Percentiles rank a stretch among this genome's conserved stretches.
phyloP scores from a whole-genome alignment of 2,329 filamentous ascomycete genomes.

The Penicillium sp. region DNA sequence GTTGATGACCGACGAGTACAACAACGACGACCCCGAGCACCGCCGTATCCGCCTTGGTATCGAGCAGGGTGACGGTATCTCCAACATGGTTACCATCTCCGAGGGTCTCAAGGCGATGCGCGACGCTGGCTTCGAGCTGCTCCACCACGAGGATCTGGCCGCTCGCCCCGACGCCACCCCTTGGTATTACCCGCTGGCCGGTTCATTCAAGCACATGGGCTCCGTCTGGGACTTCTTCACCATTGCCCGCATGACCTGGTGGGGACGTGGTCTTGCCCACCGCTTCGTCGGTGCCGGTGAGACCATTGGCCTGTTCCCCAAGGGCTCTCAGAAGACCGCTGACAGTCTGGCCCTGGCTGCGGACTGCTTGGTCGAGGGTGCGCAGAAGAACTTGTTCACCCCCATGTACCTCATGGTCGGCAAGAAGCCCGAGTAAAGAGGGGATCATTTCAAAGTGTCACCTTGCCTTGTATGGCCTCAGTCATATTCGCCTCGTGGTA shows the following conservation, averaged over 20 bases:
- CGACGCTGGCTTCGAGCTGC: slow-evolving; percentile 76
- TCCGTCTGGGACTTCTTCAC: slow-evolving; percentile 74
- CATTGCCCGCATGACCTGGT: slow-evolving; percentile 81
- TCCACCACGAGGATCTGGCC: slow-evolving; percentile 81
- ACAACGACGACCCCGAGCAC: slow-evolving; percentile 81
- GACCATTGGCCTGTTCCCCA: slow-evolving; percentile 65
- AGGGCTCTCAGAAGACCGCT: slow-evolving; percentile 89
- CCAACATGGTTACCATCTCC: slow-evolving; percentile 87
- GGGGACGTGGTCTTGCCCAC: slow-evolving; percentile 70
- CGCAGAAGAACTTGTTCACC: slow-evolving; percentile 85
- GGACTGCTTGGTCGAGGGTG: slow-evolving; percentile 82
- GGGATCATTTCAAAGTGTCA: slow-evolving; percentile 3
- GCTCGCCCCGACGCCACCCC: slow-evolving; percentile 67
- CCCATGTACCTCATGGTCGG: slow-evolving; percentile 98
- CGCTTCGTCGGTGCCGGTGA: slow-evolving; percentile 72
- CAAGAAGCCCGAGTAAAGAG: slow-evolving; percentile 61
- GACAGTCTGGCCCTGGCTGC: slow-evolving; percentile 76
- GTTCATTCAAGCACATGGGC: slow-evolving; percentile 76
- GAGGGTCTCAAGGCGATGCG: slow-evolving; percentile 80
- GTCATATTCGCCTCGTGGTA: not conserved
- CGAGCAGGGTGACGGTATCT: slow-evolving; percentile 92
- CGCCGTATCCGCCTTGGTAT: slow-evolving; percentile 89
- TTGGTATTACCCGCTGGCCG: slow-evolving; percentile 91
- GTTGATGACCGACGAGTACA: slow-evolving; percentile 95
- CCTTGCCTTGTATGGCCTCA: not conserved